These are phyloP conservation scores for Hypoxylon sp. DNA, from an alignment of 2,329 filamentous ascomycete species.

Conservation along the genomic window DNA sequence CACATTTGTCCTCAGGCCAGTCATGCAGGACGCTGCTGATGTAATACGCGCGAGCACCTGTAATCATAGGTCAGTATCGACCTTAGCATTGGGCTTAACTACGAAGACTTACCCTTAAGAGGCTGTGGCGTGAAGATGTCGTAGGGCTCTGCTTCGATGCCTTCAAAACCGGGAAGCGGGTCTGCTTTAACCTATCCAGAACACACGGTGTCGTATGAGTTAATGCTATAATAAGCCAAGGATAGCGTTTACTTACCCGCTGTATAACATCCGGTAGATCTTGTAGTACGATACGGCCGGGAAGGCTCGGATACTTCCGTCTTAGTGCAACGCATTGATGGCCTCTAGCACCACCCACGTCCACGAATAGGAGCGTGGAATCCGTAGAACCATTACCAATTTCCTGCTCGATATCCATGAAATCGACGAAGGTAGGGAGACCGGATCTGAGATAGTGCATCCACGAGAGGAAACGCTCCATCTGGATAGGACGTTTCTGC, in stretches of 20 bases:
- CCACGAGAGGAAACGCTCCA: slow-evolving; percentile 39
- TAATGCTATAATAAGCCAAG: no score
- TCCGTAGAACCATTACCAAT: slow-evolving; percentile 24
- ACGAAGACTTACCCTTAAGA: slow-evolving; percentile 16
- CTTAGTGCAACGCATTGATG: slow-evolving; percentile 44
- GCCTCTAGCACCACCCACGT: slow-evolving; percentile 46
- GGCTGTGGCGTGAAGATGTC: slow-evolving; percentile 44
- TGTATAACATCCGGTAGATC: slow-evolving; percentile 39
- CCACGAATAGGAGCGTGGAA: slow-evolving; percentile 45
- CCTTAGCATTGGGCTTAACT: not conserved
- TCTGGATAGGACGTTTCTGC: slow-evolving; percentile 33
- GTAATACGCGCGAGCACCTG: slow-evolving; percentile 46
- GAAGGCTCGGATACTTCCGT: slow-evolving; percentile 35
- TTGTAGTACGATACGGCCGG: slow-evolving; percentile 47
- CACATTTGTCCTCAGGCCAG: slow-evolving; percentile 36
- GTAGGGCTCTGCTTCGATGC: slow-evolving; percentile 35
- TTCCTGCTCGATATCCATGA: slow-evolving; percentile 41
- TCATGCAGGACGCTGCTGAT: slow-evolving; percentile 44
- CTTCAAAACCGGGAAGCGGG: slow-evolving; percentile 45
- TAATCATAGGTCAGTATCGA: not conserved
- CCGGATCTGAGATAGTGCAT: slow-evolving; percentile 41
- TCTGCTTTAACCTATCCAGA: slow-evolving; percentile 26
- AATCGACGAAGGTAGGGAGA: slow-evolving; percentile 39
- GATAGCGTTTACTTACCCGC: not conserved
- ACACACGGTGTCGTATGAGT: no score